Base-by-base conservation (phyloP, 768 basidiomycete species). In the Podaxis sp. region DNA sequence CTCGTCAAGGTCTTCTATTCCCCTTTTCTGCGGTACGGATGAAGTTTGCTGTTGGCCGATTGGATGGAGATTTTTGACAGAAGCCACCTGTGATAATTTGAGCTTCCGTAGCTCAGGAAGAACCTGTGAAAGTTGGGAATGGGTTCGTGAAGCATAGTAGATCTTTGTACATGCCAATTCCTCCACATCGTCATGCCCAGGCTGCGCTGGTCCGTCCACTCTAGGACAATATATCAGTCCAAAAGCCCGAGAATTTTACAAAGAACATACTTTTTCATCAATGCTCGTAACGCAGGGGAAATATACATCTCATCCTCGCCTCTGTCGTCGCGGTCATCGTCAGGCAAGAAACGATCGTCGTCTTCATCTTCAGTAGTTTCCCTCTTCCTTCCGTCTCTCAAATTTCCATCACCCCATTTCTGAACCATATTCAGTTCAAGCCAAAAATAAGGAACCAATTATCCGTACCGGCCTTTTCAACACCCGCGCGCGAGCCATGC, bases 91-190 rank as follows among this genome's bases (percentile, higher is more conserved):
- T 13, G 66, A 64, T 4, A 95, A 72, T 65, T 80, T 80, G n/a
- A 96, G 83, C 68, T 86, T 90, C 44, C 78, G 82, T 9, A 98
- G 79, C 70, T 99, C 97, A 3, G 90, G 89, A 17, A 95, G 80
- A 3, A 99, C 82, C 72, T 99, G 96, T 1, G 95, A 82, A 3
- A 99, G 84, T 70, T 99, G 96, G 1, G 96, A 96, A 75, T 99
- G 96, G 0, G 96, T 99, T 36, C 96, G 82, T 0, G 97, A 99
- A 0, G 96, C 92, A 70, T 96, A 97, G 73, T 87, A 97, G 64
- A 99, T 89, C 80, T 94, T 92, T 40, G 86, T 89, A 69, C 89
- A 91, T 3, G 82, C 80, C 15, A 82, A 81, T 62, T 87, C 87
- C 51, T 77, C 77, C 59, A 74, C 75, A 13, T 70, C 71, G 24